Conservation (phyloP, 2,329 filamentous ascomycete species). For the Fusarium kyushuense region DNA sequence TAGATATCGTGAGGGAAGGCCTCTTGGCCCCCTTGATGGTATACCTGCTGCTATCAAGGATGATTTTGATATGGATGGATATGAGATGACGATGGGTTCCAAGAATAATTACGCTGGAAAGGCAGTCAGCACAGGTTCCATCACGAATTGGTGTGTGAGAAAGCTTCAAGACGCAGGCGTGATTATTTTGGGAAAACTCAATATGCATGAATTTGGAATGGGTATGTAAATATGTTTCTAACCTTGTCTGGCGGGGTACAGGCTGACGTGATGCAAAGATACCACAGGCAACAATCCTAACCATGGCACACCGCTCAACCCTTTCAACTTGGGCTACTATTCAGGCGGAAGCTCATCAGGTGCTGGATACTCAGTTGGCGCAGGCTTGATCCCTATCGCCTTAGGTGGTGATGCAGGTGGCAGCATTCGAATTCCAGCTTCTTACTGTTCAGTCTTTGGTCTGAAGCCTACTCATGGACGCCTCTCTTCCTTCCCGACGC, state of each 20-base stretch:
- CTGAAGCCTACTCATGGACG: constrained; percentile 78
- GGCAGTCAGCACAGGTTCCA: constrained; percentile 51
- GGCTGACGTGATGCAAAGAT: constrained; percentile 57
- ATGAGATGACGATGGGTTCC: constrained; percentile 74
- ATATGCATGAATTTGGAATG: constrained; percentile 83
- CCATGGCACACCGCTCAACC: constrained; percentile 81
- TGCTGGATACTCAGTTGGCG: constrained; percentile 75
- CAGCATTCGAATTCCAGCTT: constrained; percentile 77
- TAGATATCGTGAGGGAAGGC: constrained; percentile 64
- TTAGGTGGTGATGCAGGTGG: constrained; percentile 80
- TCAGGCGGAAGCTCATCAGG: constrained; percentile 82
- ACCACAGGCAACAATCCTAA: constrained; percentile 81
- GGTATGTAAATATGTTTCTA: constrained; percentile 56
- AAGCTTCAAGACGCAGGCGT: constrained; percentile 78
- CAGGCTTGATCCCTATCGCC: constrained; percentile 77
- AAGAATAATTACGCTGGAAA: constrained; percentile 69
- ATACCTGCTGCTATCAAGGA: constrained; percentile 81
- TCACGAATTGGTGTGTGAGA: constrained; percentile 76
- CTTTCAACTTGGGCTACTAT: constrained; percentile 79
- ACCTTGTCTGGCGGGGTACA: background rate
- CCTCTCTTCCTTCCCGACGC: constrained; percentile 70
- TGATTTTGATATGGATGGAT: constrained; percentile 79
- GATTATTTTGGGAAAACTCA: constrained; percentile 77
- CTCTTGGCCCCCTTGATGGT: constrained; percentile 75
- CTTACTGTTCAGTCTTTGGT: constrained; percentile 79